phyloP scores from a whole-genome alignment of 768 basidiomycete species.

The Rhizopogon vinicolor region DNA sequence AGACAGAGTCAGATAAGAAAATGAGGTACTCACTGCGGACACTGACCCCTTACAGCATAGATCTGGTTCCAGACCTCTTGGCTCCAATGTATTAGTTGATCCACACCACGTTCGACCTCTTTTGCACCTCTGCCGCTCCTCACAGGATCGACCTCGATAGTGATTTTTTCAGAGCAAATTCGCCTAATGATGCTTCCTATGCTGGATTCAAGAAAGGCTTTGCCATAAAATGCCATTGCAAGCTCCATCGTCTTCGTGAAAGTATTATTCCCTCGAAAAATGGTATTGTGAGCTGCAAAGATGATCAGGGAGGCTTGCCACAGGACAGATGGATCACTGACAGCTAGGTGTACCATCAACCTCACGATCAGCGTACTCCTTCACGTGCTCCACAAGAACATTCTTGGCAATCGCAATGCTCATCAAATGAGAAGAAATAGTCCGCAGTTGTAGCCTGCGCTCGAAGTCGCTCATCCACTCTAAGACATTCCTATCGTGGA shows the following conservation, averaged over 20 bases:
- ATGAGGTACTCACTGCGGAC: slow-evolving; percentile 58
- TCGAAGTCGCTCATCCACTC: slow-evolving; percentile 76
- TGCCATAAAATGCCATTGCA: slow-evolving; percentile 81
- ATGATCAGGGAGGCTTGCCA: background rate
- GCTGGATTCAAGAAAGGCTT: slow-evolving; percentile 72
- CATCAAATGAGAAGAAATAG: slow-evolving; percentile 55
- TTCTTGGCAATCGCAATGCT: slow-evolving; percentile 67
- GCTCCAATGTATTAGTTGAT: slow-evolving; percentile 73
- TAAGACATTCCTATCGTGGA: slow-evolving; percentile 60
- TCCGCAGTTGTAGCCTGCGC: slow-evolving; percentile 59
- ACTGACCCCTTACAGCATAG: slow-evolving; percentile 65
- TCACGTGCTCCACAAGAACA: slow-evolving; percentile 61
- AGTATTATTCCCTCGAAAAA: slow-evolving; percentile 66
- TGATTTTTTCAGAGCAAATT: slow-evolving; percentile 66
- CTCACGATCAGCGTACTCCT: slow-evolving; percentile 64
- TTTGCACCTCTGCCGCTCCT: slow-evolving; percentile 57
- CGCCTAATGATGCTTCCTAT: slow-evolving; percentile 67
- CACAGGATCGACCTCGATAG: slow-evolving; percentile 79
- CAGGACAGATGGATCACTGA: slow-evolving; percentile 29
- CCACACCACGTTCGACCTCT: slow-evolving; percentile 63
- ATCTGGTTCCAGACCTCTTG: slow-evolving; percentile 79
- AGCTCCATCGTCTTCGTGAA: slow-evolving; percentile 75
- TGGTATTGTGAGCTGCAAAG: slow-evolving; percentile 62
- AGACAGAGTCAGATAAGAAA: slow-evolving; percentile 5
- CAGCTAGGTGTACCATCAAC: slow-evolving; percentile 65